A percentile compares a stretch with the other conserved stretches of the same genome.
Evolutionary conservation across 179 eudicot genomes (phyloP).

Genomic region (Amaranthus tricolor): DNA sequence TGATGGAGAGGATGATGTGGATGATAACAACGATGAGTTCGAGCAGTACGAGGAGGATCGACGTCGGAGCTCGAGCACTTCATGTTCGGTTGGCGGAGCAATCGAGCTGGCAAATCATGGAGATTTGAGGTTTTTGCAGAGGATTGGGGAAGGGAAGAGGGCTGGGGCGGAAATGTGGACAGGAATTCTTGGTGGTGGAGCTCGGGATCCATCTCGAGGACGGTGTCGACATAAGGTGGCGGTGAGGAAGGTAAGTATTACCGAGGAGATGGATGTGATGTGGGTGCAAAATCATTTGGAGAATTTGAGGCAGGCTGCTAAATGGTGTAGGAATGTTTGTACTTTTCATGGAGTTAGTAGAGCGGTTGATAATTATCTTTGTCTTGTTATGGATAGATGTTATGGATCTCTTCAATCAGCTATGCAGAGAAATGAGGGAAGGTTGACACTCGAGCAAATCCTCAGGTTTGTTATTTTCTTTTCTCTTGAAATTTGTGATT

Average conservation of each 20-base stretch:
- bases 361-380: constrained; percentile 43
- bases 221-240: constrained; percentile 72
- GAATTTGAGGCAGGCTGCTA: constrained; percentile 60
- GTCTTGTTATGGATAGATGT: constrained; percentile 80
- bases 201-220: neutral
- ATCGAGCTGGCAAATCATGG: constrained; percentile 60
- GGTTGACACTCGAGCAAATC: constrained; percentile 96
- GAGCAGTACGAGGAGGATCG: constrained; percentile 28
- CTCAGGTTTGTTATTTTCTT: constrained; percentile 52
- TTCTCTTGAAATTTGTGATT: neutral
- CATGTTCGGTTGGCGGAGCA: constrained; percentile 24
- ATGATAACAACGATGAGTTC: constrained; percentile 27
- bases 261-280: constrained; percentile 65
- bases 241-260: constrained; percentile 68
- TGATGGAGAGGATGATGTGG: constrained; percentile 38
- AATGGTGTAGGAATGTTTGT: constrained; percentile 97
- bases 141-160: constrained; percentile 68
- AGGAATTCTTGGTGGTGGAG: constrained; percentile 45
- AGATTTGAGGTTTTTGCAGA: constrained; percentile 56
- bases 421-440: constrained; percentile 79
- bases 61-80: constrained; percentile 23
- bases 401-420: constrained; percentile 74
- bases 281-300: constrained; percentile 83
- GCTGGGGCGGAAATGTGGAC: constrained; percentile 77
- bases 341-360: constrained; percentile 64